phyloP scores from a whole-genome alignment of 2,329 filamentous ascomycete species.

The Colletotrichum acutatum region DNA sequence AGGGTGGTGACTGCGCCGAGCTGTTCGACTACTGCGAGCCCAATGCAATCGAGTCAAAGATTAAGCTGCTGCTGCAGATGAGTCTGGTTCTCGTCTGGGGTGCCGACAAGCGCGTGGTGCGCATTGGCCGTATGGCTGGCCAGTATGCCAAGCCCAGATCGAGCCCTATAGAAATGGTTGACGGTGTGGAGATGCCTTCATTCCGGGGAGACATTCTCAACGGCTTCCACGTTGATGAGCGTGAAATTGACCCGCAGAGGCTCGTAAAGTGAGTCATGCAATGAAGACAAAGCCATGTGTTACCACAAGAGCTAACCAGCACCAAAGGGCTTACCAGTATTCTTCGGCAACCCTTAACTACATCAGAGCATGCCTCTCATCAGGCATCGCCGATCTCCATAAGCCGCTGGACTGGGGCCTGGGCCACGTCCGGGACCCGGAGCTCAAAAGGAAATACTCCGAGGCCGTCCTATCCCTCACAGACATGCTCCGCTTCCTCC shows the following conservation, averaged over 20 bases:
- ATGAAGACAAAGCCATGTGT: background rate
- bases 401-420: constrained; percentile 94
- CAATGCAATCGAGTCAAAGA: constrained; percentile 91
- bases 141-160: constrained; percentile 98
- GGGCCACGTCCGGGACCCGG: constrained; percentile 87
- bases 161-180: constrained; percentile 83
- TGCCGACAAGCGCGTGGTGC: constrained; percentile 81
- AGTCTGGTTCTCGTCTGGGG: constrained; percentile 95
- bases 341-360: constrained; percentile 96
- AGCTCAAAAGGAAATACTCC: constrained; percentile 87
- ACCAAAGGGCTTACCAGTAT: constrained; percentile 85
- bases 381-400: constrained; percentile 93
- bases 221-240: constrained; percentile 80
- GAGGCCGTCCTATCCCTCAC: constrained; percentile 86
- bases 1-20: constrained; percentile 97
- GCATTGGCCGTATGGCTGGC: constrained; percentile 95
- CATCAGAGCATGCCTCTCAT: constrained; percentile 83
- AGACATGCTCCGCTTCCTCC: constrained; percentile 93
- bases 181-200: constrained; percentile 84
- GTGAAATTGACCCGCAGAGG: constrained; percentile 83
- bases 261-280: constrained; percentile 71
- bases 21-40: constrained; percentile 96
- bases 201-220: constrained; percentile 98
- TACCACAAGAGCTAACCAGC: constrained; percentile 9
- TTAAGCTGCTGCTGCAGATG: constrained; percentile 97